phyloP scores from a whole-genome alignment of 2,329 filamentous ascomycete species.

The Bipolaris bicolor region DNA sequence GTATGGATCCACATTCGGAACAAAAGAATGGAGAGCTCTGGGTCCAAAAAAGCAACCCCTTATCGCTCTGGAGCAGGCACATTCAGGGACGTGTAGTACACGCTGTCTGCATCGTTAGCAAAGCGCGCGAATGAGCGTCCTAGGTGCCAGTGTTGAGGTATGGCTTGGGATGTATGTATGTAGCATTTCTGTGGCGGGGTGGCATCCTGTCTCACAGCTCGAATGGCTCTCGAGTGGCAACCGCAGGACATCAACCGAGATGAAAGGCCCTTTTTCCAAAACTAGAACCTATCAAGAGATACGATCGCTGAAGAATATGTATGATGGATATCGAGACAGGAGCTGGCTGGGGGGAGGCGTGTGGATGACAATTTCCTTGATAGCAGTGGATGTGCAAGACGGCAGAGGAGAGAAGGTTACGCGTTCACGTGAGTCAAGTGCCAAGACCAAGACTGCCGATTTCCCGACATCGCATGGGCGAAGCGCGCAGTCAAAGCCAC shows the following conservation, averaged over 20 bases:
- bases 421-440: constrained; percentile 10
- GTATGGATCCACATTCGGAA: background rate
- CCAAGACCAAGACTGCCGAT: background rate
- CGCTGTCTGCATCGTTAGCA: background rate
- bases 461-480: background rate
- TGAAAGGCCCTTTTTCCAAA: too few species aligned
- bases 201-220: background rate
- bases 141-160: too few species aligned
- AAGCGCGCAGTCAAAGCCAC: background rate
- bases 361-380: background rate
- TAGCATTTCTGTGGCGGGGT: too few species aligned
- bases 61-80: background rate
- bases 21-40: background rate
- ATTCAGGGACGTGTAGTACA: background rate
- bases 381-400: background rate
- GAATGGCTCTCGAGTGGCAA: background rate
- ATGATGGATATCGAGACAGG: too few species aligned
- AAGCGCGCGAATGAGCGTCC: too few species aligned
- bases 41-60: background rate
- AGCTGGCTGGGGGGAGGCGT: background rate
- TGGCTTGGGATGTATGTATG: too few species aligned
- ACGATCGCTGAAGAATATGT: too few species aligned
- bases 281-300: too few species aligned
- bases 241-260: background rate
- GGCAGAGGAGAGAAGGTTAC: constrained; percentile 1